Conservation (phyloP, 257 asterid species). For the Nicotiana undulata region DNA sequence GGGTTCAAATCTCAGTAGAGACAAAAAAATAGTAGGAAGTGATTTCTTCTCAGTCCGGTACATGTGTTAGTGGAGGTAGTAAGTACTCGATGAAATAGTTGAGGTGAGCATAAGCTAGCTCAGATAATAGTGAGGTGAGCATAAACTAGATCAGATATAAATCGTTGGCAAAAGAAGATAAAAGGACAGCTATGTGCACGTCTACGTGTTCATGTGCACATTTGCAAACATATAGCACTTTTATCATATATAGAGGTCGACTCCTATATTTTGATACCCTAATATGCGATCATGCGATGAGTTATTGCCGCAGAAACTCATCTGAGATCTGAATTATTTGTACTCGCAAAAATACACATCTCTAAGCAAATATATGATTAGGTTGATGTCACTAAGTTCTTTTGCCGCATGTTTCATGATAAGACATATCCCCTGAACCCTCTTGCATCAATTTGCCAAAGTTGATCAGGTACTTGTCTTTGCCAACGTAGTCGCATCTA, state of each 20-base stretch:
- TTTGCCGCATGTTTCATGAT: not conserved
- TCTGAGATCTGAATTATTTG: not conserved
- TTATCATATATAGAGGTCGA: not conserved
- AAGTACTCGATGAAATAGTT: no score
- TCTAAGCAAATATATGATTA: not conserved
- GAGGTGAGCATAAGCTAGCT: no score
- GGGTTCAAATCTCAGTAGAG: not conserved
- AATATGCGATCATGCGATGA: not conserved
- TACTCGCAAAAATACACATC: not conserved
- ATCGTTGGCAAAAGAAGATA: no score
- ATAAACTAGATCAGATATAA: no score
- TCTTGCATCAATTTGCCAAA: not conserved
- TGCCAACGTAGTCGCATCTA: not conserved
- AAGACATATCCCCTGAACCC: not conserved
- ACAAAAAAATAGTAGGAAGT: not conserved
- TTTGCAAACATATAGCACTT: not conserved
- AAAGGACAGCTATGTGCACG: not conserved
- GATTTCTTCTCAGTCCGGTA: not conserved
- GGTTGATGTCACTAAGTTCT: not conserved
- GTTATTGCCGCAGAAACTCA: not conserved
- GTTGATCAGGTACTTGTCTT: not conserved
- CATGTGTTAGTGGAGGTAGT: not conserved
- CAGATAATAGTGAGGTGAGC: no score
- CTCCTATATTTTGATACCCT: not conserved
- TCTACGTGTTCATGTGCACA: not conserved